These are phyloP conservation scores for Ziziphus jujuba DNA, from an alignment of 306 rosid species.

Conservation along the genomic window DNA sequence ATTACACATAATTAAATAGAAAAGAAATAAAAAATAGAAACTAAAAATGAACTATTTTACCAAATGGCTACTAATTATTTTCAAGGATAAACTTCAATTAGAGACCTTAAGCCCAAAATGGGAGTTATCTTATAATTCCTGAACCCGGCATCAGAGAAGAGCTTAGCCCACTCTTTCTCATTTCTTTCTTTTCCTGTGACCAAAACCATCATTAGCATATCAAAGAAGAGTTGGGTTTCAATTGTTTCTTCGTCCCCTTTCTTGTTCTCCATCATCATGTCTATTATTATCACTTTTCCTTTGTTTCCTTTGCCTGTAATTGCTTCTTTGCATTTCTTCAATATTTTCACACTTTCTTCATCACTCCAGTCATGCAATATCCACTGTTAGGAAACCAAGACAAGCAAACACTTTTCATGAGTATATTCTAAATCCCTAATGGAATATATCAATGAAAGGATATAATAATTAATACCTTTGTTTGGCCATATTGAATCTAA, in stretches of 20 bases:
- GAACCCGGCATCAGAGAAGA: constrained; percentile 22
- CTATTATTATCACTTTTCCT: constrained; percentile 18
- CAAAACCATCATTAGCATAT: constrained; percentile 17
- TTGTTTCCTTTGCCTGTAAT: constrained; percentile 5
- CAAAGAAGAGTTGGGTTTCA: constrained; percentile 19
- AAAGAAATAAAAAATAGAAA: no score
- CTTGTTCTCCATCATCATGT: background rate
- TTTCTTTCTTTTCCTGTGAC: constrained; percentile 7
- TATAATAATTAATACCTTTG: no score
- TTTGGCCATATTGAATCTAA: no score
- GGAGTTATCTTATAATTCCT: constrained; percentile 9
- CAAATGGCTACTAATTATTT: background rate
- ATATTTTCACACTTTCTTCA: constrained; percentile 15
- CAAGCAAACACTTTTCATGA: background rate
- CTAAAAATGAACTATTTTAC: background rate
- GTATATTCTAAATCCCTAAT: no score
- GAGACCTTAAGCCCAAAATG: constrained; percentile 15
- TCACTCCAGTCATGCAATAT: constrained; percentile 21
- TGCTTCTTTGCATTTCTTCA: constrained; percentile 3
- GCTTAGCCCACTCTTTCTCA: constrained; percentile 25
- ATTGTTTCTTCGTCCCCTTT: background rate
- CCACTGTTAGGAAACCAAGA: background rate
- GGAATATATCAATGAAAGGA: no score
- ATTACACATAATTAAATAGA: no score
- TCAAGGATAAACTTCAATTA: constrained; percentile 19